These are phyloP conservation scores for Keithomyces neogunnii DNA, from an alignment of 2,329 filamentous ascomycete species.

Conservation along the genomic window DNA sequence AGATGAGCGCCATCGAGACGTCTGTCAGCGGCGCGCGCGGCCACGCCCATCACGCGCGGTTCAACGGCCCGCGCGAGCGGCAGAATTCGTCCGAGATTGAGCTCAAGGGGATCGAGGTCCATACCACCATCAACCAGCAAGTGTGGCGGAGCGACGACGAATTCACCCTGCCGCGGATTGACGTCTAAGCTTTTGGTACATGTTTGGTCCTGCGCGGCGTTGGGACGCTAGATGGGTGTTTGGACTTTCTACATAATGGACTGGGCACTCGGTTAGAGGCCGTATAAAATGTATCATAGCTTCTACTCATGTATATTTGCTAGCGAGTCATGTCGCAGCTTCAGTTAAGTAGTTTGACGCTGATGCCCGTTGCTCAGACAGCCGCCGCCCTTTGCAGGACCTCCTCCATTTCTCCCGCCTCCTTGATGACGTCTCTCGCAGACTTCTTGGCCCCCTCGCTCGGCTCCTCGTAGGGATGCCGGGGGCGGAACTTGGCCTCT, in stretches of 20 bases:
- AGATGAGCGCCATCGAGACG: slow-evolving; percentile 2
- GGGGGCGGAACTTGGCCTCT: slow-evolving; percentile 7
- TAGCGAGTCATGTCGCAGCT: not conserved
- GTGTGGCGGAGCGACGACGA: not conserved
- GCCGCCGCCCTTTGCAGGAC: slow-evolving; percentile 1
- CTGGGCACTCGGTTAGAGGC: no score
- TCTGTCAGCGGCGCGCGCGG: not conserved
- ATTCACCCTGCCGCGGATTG: not conserved
- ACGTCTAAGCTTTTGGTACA: no score
- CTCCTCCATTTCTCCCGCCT: slow-evolving; percentile 5
- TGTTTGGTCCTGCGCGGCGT: no score
- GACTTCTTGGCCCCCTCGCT: slow-evolving; percentile 1
- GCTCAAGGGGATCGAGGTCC: slow-evolving; percentile 11
- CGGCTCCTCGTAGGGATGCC: slow-evolving; percentile 10
- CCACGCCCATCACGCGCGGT: not conserved
- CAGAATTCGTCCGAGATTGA: slow-evolving; percentile 10
- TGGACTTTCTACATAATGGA: no score
- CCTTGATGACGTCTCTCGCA: slow-evolving; percentile 2
- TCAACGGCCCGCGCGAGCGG: not conserved
- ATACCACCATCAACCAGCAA: slow-evolving; percentile 10
- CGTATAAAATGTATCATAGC: no score
- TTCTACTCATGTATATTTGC: no score
- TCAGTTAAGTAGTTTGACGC: not conserved
- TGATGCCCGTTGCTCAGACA: not conserved
- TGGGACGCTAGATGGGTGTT: no score